Conservation (phyloP, 1,284 basidiomycete species). For the Cryptococcus deneoformans region DNA sequence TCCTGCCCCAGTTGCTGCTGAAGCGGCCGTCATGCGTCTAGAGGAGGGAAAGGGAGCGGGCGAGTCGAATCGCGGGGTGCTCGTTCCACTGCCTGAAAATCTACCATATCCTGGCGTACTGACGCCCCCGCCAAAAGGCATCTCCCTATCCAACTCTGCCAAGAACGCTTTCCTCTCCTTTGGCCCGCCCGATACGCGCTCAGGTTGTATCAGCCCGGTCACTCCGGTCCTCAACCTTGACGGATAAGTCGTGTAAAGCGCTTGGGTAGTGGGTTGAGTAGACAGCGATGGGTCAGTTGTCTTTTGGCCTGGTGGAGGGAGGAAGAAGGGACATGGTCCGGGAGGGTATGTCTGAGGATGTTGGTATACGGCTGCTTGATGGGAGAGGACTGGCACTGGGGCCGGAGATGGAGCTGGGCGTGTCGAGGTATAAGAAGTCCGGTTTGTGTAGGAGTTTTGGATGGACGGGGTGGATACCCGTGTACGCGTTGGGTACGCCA, state of each 20-base stretch:
- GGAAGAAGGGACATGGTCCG: conserved; percentile 39
- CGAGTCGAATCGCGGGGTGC: conserved; percentile 33
- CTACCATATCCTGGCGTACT: conserved; percentile 10
- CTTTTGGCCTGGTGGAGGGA: conserved; percentile 40
- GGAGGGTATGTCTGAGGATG: conserved; percentile 25
- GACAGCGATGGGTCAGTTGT: conserved; percentile 31
- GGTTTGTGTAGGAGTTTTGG: background rate
- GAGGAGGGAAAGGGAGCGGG: conserved; percentile 41
- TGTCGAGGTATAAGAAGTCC: background rate
- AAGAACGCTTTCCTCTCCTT: conserved; percentile 48
- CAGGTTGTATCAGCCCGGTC: conserved; percentile 88
- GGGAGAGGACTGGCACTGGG: background rate
- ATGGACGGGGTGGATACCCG: too few relatives aligned
- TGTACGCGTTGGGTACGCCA: too few relatives aligned
- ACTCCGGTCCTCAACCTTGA: conserved; percentile 90
- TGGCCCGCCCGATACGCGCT: conserved; percentile 51
- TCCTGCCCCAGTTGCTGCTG: too few relatives aligned
- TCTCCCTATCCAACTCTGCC: conserved; percentile 39
- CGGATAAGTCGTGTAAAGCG: conserved; percentile 73
- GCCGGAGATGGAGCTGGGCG: conserved; percentile 3
- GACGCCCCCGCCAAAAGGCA: background rate
- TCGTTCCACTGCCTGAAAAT: conserved; percentile 14
- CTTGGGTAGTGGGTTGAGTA: conserved; percentile 56
- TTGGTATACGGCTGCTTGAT: conserved; percentile 8
- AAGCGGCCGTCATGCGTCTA: conserved; percentile 30